These are phyloP conservation scores for Diaporthe sp. DNA, from an alignment of 2,329 filamentous ascomycete genomes.

Conservation along the genomic window DNA sequence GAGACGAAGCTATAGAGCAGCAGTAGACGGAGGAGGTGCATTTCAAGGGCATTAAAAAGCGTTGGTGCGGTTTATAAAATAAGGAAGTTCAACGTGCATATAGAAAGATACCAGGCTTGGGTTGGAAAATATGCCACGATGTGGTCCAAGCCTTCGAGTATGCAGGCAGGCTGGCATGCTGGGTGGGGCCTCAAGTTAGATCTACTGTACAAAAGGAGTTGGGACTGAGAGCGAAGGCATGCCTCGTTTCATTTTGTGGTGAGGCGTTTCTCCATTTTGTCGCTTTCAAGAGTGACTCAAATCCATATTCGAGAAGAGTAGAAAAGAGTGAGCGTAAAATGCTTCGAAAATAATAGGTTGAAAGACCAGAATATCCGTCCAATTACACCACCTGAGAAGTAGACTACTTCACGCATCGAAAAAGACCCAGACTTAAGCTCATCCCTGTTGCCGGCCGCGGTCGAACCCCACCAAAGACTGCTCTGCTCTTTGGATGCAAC, in stretches of 20 bases:
- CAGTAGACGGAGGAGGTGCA: neutral
- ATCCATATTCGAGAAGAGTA: neutral
- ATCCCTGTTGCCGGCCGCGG: constrained; percentile 28
- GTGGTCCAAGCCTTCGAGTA: neutral
- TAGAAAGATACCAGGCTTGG: constrained; percentile 32
- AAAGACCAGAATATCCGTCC: neutral
- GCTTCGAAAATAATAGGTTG: neutral
- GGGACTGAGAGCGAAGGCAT: neutral
- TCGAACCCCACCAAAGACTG: constrained; percentile 31
- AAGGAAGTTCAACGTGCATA: constrained; percentile 26
- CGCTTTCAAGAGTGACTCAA: neutral
- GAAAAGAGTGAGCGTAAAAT: neutral
- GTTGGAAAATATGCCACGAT: constrained; percentile 8
- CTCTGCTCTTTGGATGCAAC: neutral
- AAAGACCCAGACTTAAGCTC: neutral
- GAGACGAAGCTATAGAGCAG: constrained; percentile 33
- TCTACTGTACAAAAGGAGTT: neutral
- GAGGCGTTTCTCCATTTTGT: neutral
- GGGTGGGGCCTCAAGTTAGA: neutral
- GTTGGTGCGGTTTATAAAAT: neutral
- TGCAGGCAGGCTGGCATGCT: constrained; percentile 19
- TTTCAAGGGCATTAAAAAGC: neutral
- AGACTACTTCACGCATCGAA: neutral
- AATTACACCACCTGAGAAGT: neutral
- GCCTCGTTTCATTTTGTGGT: neutral